Percentiles rank a stretch among this genome's conserved stretches.
Evolutionary conservation across 371 early-diverging fungal species (phyloP).

Genomic region (Mucor piriformis): DNA sequence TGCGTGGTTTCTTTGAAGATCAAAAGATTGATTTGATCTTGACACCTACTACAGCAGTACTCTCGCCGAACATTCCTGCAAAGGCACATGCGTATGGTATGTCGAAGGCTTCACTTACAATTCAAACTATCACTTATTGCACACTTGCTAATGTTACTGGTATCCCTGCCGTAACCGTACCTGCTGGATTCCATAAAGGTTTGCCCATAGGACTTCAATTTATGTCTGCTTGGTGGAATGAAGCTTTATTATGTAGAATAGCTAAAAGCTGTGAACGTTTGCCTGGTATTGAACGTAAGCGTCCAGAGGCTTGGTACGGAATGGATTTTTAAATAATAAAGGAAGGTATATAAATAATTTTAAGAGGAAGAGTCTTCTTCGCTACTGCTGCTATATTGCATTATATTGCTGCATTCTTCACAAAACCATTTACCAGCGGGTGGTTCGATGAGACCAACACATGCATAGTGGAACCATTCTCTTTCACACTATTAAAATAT

Average conservation of each 20-base stretch:
- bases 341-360: background rate
- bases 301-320: constrained; percentile 6
- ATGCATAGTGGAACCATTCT: constrained; percentile 93
- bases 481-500: constrained; percentile 65
- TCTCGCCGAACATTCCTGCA: constrained; percentile 59
- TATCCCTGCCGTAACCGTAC: constrained; percentile 68
- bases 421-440: constrained; percentile 93
- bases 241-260: constrained; percentile 60
- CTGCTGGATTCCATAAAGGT: constrained; percentile 62
- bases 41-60: constrained; percentile 63
- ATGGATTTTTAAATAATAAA: background rate
- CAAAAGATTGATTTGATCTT: constrained; percentile 53
- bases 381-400: constrained; percentile 10
- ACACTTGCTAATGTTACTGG: constrained; percentile 74
- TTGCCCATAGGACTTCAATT: constrained; percentile 75
- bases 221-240: constrained; percentile 74
- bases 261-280: constrained; percentile 58
- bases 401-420: constrained; percentile 23
- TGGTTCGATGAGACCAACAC: constrained; percentile 78
- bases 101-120: constrained; percentile 50
- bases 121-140: constrained; percentile 61
- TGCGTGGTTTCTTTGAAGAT: no score
- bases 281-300: constrained; percentile 32
- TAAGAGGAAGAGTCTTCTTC: background rate
- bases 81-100: constrained; percentile 55